Conservation (phyloP, 75 land plant genomes). For the Picea glauca region DNA sequence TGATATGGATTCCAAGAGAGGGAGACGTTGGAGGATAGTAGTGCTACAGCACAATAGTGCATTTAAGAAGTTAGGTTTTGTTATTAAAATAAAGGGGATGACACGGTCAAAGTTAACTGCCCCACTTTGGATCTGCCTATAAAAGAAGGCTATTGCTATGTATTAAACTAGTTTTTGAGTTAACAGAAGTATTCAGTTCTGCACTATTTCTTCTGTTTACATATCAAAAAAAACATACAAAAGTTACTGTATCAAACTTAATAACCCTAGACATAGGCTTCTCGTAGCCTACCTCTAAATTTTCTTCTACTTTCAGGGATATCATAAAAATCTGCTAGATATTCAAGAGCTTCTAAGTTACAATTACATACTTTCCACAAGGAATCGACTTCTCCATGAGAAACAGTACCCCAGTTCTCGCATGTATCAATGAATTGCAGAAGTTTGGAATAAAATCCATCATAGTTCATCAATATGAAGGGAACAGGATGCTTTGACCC, state of each 20-base stretch:
- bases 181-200: no score
- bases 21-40: no score
- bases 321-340: constrained; percentile 65
- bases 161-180: no score
- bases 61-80: no score
- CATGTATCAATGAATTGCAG: constrained; percentile 68
- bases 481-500: constrained; percentile 86
- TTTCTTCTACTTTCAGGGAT: constrained; percentile 23
- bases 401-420: constrained; percentile 62
- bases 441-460: constrained; percentile 73
- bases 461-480: constrained; percentile 78
- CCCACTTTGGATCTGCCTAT: no score
- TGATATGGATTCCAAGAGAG: no score
- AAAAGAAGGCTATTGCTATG: no score
- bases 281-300: constrained; percentile 3
- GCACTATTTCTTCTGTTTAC: no score
- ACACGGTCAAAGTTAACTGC: no score
- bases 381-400: constrained; percentile 60
- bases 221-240: neutral
- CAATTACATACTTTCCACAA: constrained; percentile 70
- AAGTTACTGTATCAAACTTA: neutral
- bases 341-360: constrained; percentile 75
- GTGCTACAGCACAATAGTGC: no score
- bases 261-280: neutral
- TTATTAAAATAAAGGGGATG: no score